Percentiles rank a stretch among this genome's conserved stretches.
Evolutionary conservation across 805 yeast species (phyloP).

Genomic region (Saccharomycopsis fodiens): DNA sequence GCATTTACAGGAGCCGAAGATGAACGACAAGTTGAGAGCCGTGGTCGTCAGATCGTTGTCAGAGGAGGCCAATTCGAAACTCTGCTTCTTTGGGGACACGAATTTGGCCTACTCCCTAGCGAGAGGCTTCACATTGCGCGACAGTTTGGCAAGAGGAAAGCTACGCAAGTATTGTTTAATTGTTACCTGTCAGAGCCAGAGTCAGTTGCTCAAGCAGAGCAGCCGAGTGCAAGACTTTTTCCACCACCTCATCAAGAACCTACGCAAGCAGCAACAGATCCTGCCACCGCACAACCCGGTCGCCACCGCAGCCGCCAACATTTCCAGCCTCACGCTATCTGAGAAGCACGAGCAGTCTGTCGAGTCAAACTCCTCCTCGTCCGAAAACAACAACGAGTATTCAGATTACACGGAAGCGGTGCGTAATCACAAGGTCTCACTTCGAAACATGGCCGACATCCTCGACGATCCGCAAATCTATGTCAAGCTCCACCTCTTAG

Average conservation of each 20-base stretch:
- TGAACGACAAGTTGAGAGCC: constrained; percentile 10
- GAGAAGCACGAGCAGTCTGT: background rate
- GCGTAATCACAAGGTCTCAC: constrained; percentile 10
- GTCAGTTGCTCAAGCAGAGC: constrained; percentile 6
- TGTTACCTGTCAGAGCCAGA: constrained; percentile 17
- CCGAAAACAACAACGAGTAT: constrained; percentile 3
- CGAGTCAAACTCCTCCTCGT: background rate
- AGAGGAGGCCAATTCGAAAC: constrained; percentile 18
- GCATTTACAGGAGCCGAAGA: constrained; percentile 1
- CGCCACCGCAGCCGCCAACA: background rate
- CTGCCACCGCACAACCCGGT: background rate
- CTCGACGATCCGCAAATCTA: constrained; percentile 15
- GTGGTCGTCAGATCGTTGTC: constrained; percentile 21
- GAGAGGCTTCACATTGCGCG: constrained; percentile 13
- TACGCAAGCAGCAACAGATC: constrained; percentile 4
- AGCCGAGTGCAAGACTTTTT: constrained; percentile 12
- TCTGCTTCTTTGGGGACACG: constrained; percentile 18
- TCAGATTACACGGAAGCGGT: constrained; percentile 8
- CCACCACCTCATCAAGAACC: constrained; percentile 11
- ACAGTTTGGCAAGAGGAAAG: constrained; percentile 17
- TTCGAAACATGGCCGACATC: constrained; percentile 16
- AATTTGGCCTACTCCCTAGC: constrained; percentile 16
- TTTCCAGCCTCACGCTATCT: background rate
- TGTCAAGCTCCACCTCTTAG: constrained; percentile 16
- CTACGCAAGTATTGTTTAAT: constrained; percentile 16